Evolutionary conservation across 305 asterid genomes (phyloP).

Genomic region (Fraxinus greggii): DNA sequence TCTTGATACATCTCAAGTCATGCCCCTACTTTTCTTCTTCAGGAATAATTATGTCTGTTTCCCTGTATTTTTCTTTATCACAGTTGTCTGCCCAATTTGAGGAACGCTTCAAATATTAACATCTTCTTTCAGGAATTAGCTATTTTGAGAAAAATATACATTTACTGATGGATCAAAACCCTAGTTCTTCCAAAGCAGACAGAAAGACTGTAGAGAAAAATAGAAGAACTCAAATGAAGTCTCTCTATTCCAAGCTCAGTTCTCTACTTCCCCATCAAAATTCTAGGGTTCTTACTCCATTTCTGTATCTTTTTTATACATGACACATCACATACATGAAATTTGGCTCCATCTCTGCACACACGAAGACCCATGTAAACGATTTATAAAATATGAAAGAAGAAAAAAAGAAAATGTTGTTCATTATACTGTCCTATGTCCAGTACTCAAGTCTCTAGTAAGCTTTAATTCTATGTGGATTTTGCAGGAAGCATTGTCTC

Average conservation of each 20-base stretch:
- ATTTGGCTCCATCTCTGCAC: neutral
- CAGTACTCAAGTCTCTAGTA: neutral
- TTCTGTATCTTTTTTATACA: neutral
- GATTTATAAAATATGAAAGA: neutral
- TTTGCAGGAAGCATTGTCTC: constrained; percentile 42
- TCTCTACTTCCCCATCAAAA: constrained; percentile 51
- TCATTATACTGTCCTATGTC: neutral
- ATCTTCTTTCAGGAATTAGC: neutral
- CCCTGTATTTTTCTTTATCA: neutral
- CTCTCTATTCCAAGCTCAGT: constrained; percentile 48
- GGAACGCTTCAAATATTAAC: neutral
- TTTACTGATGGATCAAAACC: constrained; percentile 48
- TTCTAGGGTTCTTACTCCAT: constrained; percentile 38
- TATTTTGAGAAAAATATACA: neutral
- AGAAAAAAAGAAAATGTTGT: neutral
- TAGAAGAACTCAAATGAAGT: constrained; percentile 60
- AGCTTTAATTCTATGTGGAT: neutral
- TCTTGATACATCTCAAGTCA: neutral
- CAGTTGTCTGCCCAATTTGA: neutral
- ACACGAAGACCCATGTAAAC: neutral
- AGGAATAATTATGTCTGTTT: neutral
- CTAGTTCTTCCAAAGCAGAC: constrained; percentile 50
- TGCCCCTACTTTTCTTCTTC: neutral
- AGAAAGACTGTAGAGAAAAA: constrained; percentile 64
- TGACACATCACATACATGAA: neutral